Evolutionary conservation across 1,284 basidiomycete species (phyloP), one percentile per base, ranked within the genome.

Genomic region (Vanrija humicola): DNA sequence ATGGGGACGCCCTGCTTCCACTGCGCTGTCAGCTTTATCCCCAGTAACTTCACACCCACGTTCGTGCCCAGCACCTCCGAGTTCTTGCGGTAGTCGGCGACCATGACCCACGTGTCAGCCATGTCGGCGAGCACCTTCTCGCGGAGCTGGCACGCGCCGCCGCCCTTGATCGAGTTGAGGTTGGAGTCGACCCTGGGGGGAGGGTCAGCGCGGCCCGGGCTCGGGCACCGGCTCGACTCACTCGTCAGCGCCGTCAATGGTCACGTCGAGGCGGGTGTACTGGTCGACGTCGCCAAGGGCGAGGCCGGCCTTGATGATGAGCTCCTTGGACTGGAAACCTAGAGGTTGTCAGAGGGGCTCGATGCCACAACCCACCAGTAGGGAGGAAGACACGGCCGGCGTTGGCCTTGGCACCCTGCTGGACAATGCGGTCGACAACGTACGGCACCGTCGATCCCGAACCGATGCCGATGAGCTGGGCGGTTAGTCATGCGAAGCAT

Each of bases 91-190:
- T 89, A 91, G 77, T 98, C 96, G 47, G 96, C 95, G 43, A 98
- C 95, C 46, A 98, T 82, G 70, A 98, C 81, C 79, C 95, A 98
- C 82, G 86, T 90, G 65, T 84, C 83, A n/a, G 96, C 94, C 18
- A 92, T 92, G 75, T 98, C 95, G 3, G 92, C 94, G 18, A 98
- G 83, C 3, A 98, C 93, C 77, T 98, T 98, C 78, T 98, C 96
- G 38, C 94, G 85, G 38, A 98, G 78, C 67, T 98, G 96, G 76
- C 95, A 98, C 1, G 93, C 95, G 10, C 95, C 95, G 54, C 95
- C 95, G 14, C 95, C 95, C 78, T 98, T 98, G 80, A 99, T 95
- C 59, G 89, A 89, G 79, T 98, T 96, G 52, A 99, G 80, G 40
- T 85, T 78, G 43, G 81, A 77, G 77, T 98, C 94, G 34, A 97